Base-by-base conservation (phyloP, 306 rosid species). In the Dryas alaskensis region DNA sequence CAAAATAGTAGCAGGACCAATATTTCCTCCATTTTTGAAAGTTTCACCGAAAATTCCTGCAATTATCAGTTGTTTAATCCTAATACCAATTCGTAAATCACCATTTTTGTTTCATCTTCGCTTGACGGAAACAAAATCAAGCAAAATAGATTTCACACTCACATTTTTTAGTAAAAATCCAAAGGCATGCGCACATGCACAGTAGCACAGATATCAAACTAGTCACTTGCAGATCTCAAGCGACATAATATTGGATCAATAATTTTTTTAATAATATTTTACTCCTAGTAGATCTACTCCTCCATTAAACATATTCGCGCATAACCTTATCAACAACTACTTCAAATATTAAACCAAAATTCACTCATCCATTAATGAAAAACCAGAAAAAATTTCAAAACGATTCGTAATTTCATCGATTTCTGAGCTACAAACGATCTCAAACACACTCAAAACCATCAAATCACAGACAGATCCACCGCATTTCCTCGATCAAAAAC, bases 401-500 rank as follows among this genome's bases (percentile, higher is more conserved):
- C 9, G 47, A 48, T 59, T 10, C 37, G 11, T 4, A 59, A 46
- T 59, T 19, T 19, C 66, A 72, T 45, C 46, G 66, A 22, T 31
- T 55, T 16, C 10, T 8, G 19, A 12, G 25, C 54, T 39, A 5
- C 8, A 44, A 37, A 14, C 22, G 10, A 40, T 53, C 42, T 60
- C 53, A 67, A 69, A 60, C 51, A 65, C 9, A 43, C 11, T 19
- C 10, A 37, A 80, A 70, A 52, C 54, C 16, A 8, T 14, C 13
- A 49, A 61, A 72, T 2, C 57, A 60, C 44, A 62, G 4, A 62
- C 43, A 80, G 90, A 86, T 87, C 88, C 77, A 27, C 69, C 17
- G 19, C 84, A 80, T 80, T 70, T 2, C 37, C 42, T 3, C 27
- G 8, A 5, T 19, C 8, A 54, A 27, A 39, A 11, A 43, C 44